Base-by-base conservation (phyloP, 331 rosid genomes). In the Malus hybrid region DNA sequence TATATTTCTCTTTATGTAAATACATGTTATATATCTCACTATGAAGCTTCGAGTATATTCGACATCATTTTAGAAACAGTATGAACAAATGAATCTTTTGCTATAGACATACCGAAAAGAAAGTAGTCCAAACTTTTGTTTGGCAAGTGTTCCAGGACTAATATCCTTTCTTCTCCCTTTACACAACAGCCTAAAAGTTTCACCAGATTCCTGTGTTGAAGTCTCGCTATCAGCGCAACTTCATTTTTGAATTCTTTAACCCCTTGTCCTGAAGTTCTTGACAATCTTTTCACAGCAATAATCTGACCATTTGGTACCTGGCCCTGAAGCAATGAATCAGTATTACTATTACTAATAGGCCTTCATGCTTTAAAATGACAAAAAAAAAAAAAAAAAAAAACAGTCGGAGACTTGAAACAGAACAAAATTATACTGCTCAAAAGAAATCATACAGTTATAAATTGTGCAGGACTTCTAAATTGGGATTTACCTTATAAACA, bases 161-260 rank as follows among this genome's bases (percentile, higher is more conserved):
- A 22, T 36, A 69, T 46, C 60, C 54, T 69, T 69, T 69, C 73
- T 46, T 69, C 73, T 16, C 73, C 59, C 3, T 69, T 1, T 27
- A 69, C 27, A 50, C 73, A 69, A 46, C 59, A 69, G 54, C 73
- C 73, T 6, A 69, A 69, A 48, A 69, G 83, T 46, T 48, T 79
- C 15, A 79, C 79, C 4, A 79, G 83, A 67, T 79, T 79, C 22
- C 83, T 34, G 19, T 79, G 83, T 68, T 79, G 83, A 42, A 79
- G 79, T 65, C 48, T 60, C 16, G 75, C 76, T 57, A 79, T 67
- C 42, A 24, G 24, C 24, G 24, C 24, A 24, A 24, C 24, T 24
- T 24, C 24, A 24, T 24, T 24, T 24, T 24, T 27, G 22, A 39
- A 60, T 59, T 73, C 57, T 22, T 44, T 27, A 4, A 22, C 27